Conservation (phyloP, 805 yeast species). For the Gaillardinia entomophila region DNA sequence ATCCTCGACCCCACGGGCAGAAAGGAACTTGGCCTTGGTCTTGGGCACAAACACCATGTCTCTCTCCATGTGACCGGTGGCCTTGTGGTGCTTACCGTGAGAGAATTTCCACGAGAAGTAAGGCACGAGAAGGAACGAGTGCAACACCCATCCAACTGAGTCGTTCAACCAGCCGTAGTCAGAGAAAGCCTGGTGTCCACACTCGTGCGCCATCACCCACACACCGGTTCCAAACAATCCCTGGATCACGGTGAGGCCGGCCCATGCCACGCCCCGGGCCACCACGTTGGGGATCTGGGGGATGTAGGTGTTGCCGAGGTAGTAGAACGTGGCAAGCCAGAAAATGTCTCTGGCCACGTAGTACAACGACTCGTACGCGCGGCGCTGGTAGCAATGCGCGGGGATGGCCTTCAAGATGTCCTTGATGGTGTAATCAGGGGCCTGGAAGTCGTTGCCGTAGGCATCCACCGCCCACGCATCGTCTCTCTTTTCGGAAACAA, state of each 20-base stretch:
- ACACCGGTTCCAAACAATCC: constrained; percentile 72
- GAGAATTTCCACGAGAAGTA: constrained; percentile 83
- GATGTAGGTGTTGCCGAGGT: constrained; percentile 48
- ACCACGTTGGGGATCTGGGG: constrained; percentile 27
- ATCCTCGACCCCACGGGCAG: constrained; percentile 26
- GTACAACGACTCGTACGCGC: constrained; percentile 45
- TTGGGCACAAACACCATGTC: constrained; percentile 84
- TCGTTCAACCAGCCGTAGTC: constrained; percentile 71
- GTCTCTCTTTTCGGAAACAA: constrained; percentile 15
- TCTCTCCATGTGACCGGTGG: constrained; percentile 75
- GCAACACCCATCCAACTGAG: constrained; percentile 77
- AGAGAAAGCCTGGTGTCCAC: constrained; percentile 85
- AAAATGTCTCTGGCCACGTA: constrained; percentile 67
- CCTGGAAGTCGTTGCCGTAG: constrained; percentile 60
- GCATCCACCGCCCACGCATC: constrained; percentile 48
- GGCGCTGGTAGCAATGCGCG: constrained; percentile 64
- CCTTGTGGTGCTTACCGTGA: constrained; percentile 86
- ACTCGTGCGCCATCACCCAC: constrained; percentile 88
- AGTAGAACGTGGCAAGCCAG: constrained; percentile 44
- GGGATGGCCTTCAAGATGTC: constrained; percentile 72
- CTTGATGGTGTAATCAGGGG: constrained; percentile 72
- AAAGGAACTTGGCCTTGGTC: constrained; percentile 52
- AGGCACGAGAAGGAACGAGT: constrained; percentile 74
- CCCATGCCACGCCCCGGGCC: constrained; percentile 55
- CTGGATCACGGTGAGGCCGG: constrained; percentile 44